These are phyloP conservation scores for Plenodomus biglobosus DNA, from an alignment of 2,329 filamentous ascomycete species.

Conservation along the genomic window DNA sequence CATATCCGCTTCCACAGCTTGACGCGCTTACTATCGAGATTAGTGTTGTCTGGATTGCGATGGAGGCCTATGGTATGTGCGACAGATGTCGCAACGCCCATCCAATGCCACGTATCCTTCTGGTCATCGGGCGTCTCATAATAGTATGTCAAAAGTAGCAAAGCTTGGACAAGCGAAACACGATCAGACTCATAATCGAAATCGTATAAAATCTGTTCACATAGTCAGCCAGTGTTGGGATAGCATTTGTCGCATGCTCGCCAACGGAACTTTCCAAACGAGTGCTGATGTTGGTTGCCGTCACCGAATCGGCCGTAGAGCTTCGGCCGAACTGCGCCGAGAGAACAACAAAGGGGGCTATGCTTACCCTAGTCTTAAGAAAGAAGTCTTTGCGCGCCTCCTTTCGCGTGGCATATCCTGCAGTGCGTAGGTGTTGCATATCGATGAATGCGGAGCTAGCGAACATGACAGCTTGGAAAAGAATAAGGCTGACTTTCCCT, in stretches of 20 bases:
- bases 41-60: constrained; percentile 77
- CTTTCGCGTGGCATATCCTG: constrained; percentile 77
- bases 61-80: constrained; percentile 93
- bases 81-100: constrained; percentile 91
- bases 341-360: constrained; percentile 6
- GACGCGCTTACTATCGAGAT: constrained; percentile 72
- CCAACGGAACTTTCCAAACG: constrained; percentile 12
- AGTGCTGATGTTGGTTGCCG: constrained; percentile 4
- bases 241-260: constrained; percentile 9
- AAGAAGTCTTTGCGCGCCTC: constrained; percentile 86
- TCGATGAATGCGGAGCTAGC: constrained; percentile 86
- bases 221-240: constrained; percentile 12
- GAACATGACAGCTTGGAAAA: constrained; percentile 96
- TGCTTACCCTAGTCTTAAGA: constrained; percentile 75
- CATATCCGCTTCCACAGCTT: constrained; percentile 93
- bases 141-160: constrained; percentile 95
- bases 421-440: constrained; percentile 71
- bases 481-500: constrained; percentile 75
- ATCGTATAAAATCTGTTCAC: constrained; percentile 75
- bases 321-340: constrained; percentile 12
- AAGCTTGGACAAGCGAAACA: constrained; percentile 81
- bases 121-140: constrained; percentile 96
- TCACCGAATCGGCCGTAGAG: background rate
- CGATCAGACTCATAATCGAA: constrained; percentile 94
- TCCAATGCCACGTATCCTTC: constrained; percentile 99